phyloP scores from a whole-genome alignment of 2,329 filamentous ascomycete genomes.

The Ophiocordyceps australis region DNA sequence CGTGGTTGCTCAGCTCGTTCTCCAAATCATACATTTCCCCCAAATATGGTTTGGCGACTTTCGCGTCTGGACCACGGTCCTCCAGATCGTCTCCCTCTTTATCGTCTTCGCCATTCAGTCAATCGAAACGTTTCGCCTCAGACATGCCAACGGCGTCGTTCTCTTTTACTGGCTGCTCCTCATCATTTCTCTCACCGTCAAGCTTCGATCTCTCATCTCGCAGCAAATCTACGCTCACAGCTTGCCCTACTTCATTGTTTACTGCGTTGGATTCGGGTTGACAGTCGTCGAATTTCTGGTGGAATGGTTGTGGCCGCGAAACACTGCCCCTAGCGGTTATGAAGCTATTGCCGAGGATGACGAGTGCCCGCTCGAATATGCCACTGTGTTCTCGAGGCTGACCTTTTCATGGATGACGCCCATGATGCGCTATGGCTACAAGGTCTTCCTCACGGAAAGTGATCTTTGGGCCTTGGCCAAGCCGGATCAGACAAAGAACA shows the following conservation, averaged over 20 bases:
- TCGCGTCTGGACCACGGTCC: conserved; percentile 63
- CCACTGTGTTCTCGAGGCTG: conserved; percentile 79
- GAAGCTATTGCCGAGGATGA: conserved; percentile 38
- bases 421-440: conserved; percentile 90
- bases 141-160: conserved; percentile 73
- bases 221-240: conserved; percentile 51
- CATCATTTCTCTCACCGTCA: conserved; percentile 59
- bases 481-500: conserved; percentile 60
- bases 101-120: conserved; percentile 71
- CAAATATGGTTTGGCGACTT: conserved; percentile 65
- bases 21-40: conserved; percentile 56
- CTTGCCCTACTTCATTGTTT: conserved; percentile 60
- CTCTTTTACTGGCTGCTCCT: conserved; percentile 88
- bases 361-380: conserved; percentile 68
- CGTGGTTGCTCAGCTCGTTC: conserved; percentile 50
- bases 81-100: conserved; percentile 52
- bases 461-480: conserved; percentile 86
- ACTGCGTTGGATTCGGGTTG: conserved; percentile 54
- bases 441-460: conserved; percentile 78
- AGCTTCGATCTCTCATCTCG: conserved; percentile 70
- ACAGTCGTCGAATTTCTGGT: conserved; percentile 53
- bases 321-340: conserved; percentile 34
- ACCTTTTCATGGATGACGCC: conserved; percentile 99
- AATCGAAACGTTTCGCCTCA: conserved; percentile 65
- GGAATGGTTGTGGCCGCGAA: conserved; percentile 80